Conservation (phyloP, 306 rosid genomes). For the Cicer arietinum region DNA sequence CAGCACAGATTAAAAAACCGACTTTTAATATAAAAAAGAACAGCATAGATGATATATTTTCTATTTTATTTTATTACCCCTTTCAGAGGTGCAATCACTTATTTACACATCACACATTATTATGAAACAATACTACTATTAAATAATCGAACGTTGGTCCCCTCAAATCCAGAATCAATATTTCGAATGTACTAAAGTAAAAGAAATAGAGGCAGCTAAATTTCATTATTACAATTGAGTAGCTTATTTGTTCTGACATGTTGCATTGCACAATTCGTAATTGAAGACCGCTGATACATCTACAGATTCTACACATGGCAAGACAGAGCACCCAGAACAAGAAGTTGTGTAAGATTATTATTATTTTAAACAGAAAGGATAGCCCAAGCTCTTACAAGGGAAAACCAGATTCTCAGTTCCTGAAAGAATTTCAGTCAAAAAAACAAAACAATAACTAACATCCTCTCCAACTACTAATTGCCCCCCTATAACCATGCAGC, state of each 20-base stretch:
- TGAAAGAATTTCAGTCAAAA: background rate
- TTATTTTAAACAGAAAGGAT: conserved; percentile 2
- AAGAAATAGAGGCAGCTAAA: background rate
- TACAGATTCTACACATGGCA: conserved; percentile 34
- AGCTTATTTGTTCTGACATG: conserved; percentile 16
- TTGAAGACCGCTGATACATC: background rate
- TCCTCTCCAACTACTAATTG: background rate
- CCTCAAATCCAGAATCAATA: conserved; percentile 24
- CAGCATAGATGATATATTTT: conserved; percentile 25
- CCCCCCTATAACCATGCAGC: conserved; percentile 1
- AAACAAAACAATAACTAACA: conserved; percentile 11
- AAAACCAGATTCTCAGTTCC: conserved; percentile 11
- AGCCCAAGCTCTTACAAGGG: conserved; percentile 4
- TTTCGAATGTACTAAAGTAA: background rate
- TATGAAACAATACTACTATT: conserved; percentile 11
- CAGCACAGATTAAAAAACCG: conserved; percentile 7
- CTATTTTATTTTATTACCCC: conserved; percentile 5
- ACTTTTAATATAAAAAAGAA: conserved; percentile 4
- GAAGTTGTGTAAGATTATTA: conserved; percentile 6
- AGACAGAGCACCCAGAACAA: conserved; percentile 12
- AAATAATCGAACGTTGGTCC: conserved; percentile 6
- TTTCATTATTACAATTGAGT: conserved; percentile 12
- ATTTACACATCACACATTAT: background rate
- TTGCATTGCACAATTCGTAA: conserved; percentile 27
- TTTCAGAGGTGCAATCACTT: background rate